phyloP scores from a whole-genome alignment of 2,329 filamentous ascomycete genomes.

The Fusarium burgessii region DNA sequence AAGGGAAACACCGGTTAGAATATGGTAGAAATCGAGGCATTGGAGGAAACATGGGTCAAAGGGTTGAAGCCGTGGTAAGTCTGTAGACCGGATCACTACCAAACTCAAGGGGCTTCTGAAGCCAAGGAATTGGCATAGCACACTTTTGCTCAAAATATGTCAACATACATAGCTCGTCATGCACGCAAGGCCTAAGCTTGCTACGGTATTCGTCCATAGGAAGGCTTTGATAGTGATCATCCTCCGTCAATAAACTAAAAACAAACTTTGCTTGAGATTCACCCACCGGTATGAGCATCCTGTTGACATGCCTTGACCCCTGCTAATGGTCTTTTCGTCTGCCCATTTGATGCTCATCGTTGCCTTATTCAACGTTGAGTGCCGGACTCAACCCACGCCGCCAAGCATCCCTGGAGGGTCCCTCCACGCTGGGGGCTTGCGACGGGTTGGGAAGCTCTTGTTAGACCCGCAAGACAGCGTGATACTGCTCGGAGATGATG shows the following conservation, averaged over 20 bases:
- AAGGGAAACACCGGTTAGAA: background rate
- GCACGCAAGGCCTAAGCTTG: background rate
- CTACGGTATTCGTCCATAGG: slow-evolving; percentile 8
- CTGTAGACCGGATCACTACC: background rate
- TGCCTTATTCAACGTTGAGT: slow-evolving; percentile 26
- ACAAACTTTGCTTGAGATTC: slow-evolving; percentile 13
- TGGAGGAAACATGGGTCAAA: background rate
- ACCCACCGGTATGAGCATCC: background rate
- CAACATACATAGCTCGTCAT: slow-evolving; percentile 15
- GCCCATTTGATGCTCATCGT: slow-evolving; percentile 24
- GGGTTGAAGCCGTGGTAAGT: background rate
- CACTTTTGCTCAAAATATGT: slow-evolving; percentile 2
- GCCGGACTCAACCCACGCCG: slow-evolving; percentile 23
- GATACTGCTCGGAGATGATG: slow-evolving; percentile 44
- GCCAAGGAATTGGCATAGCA: background rate
- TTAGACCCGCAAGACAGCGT: slow-evolving; percentile 30
- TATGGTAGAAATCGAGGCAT: background rate
- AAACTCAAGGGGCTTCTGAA: background rate
- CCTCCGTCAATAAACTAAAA: background rate
- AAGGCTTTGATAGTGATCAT: slow-evolving; percentile 2
- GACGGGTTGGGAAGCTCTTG: slow-evolving; percentile 21
- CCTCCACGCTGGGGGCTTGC: slow-evolving; percentile 20
- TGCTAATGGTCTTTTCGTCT: slow-evolving; percentile 6
- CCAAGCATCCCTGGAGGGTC: slow-evolving; percentile 36
- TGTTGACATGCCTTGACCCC: background rate